Evolutionary conservation across 1,139 yeast genomes (phyloP).

Genomic region (Scheffersomyces lignicola): DNA sequence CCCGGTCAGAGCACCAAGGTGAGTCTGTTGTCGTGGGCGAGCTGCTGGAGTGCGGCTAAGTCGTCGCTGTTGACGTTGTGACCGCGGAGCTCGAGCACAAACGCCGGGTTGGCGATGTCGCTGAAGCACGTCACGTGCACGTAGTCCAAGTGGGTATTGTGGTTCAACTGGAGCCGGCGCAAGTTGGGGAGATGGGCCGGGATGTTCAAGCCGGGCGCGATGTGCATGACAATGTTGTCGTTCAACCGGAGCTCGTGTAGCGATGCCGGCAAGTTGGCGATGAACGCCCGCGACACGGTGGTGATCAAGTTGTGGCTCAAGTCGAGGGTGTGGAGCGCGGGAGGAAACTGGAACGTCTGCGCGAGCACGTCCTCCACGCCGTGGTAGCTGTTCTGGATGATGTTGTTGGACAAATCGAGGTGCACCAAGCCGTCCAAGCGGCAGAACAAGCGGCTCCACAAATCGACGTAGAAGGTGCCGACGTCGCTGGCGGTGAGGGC

Average conservation of each 20-base stretch:
- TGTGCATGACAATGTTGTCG: constrained; percentile 12
- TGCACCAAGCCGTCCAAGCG: constrained; percentile 22
- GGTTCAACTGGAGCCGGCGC: constrained; percentile 13
- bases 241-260: constrained; percentile 22
- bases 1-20: not conserved
- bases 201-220: not conserved
- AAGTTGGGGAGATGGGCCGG: constrained; percentile 18
- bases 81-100: constrained; percentile 4
- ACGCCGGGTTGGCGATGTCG: constrained; percentile 9
- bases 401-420: constrained; percentile 30
- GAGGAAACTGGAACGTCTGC: constrained; percentile 29
- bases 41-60: not conserved
- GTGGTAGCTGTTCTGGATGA: constrained; percentile 19
- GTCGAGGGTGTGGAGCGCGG: constrained; percentile 20
- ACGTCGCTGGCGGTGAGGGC: constrained; percentile 37
- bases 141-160: constrained; percentile 14
- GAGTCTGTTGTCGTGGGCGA: not conserved
- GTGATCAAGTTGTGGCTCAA: constrained; percentile 28
- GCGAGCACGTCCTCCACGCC: constrained; percentile 24
- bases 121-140: constrained; percentile 13
- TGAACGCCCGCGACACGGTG: constrained; percentile 20
- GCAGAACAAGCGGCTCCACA: constrained; percentile 34
- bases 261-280: constrained; percentile 28
- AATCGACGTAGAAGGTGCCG: constrained; percentile 32
- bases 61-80: constrained; percentile 2